A percentile compares a stretch with the other conserved stretches of the same genome.
Conservation (phyloP, 371 early-diverging fungal species). For the Coemansia sp. region DNA sequence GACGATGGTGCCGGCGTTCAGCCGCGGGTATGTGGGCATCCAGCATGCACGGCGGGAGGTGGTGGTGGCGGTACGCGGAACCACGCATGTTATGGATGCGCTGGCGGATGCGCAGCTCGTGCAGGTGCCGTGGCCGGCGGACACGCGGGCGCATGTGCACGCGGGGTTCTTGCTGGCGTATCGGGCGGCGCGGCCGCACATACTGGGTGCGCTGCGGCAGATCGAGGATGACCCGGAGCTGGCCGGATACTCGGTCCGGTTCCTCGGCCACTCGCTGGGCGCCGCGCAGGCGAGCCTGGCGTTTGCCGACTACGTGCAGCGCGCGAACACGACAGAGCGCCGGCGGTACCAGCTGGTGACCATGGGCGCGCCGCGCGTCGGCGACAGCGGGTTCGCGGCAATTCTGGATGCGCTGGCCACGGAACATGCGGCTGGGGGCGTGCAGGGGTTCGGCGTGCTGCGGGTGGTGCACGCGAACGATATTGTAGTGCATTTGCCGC, state of each 20-base stretch:
- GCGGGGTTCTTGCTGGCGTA: conserved; percentile 37
- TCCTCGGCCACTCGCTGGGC: conserved; percentile 43
- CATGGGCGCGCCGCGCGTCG: conserved; percentile 39
- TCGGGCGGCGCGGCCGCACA: conserved; percentile 4
- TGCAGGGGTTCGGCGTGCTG: background rate
- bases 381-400: conserved; percentile 22
- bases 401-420: background rate
- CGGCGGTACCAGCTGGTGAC: conserved; percentile 12
- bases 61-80: conserved; percentile 32
- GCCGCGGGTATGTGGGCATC: conserved; percentile 35
- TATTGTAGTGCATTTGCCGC: conserved; percentile 32
- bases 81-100: conserved; percentile 33
- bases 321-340: background rate
- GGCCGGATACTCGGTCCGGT: conserved; percentile 11
- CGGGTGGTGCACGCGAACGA: conserved; percentile 38
- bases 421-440: background rate
- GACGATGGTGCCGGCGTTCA: conserved; percentile 22
- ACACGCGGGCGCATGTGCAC: conserved; percentile 17
- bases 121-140: conserved; percentile 21
- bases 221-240: background rate
- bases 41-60: conserved; percentile 6
- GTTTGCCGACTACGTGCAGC: conserved; percentile 8
- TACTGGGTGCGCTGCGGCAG: conserved; percentile 1
- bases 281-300: conserved; percentile 40
- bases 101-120: conserved; percentile 18